Percentiles rank a stretch among this genome's conserved stretches.
Evolutionary conservation across 768 basidiomycete species (phyloP).

Genomic region (Pisolithus sp.): DNA sequence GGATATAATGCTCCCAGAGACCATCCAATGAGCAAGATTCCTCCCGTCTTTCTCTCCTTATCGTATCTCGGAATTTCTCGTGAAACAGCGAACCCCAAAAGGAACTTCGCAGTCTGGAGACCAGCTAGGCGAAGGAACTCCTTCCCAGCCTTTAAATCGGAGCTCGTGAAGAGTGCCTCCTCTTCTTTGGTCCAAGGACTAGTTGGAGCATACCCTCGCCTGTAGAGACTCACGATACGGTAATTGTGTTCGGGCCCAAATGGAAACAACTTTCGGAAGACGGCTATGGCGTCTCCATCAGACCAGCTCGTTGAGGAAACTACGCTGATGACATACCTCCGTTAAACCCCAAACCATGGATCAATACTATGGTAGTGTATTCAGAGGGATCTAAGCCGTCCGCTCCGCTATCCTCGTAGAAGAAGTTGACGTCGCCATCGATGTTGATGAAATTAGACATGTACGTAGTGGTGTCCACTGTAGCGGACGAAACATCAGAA

Average conservation of each 20-base stretch:
- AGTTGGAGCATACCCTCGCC: slow-evolving; percentile 5
- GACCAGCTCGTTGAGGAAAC: neutral
- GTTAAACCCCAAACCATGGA: slow-evolving; percentile 9
- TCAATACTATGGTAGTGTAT: slow-evolving; percentile 6
- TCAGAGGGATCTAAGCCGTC: neutral
- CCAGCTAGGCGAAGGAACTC: slow-evolving; percentile 2
- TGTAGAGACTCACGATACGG: slow-evolving; percentile 5
- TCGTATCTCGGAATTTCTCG: slow-evolving; percentile 1
- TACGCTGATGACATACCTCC: neutral
- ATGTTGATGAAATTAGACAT: neutral
- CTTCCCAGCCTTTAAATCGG: neutral
- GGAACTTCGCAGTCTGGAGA: slow-evolving; percentile 4
- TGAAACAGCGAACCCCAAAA: slow-evolving; percentile 2
- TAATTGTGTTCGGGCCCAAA: neutral
- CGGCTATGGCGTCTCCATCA: neutral
- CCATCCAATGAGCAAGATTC: slow-evolving; percentile 7
- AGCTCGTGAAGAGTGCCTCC: neutral
- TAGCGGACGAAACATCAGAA: neutral
- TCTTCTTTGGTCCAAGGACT: slow-evolving; percentile 1
- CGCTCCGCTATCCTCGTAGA: slow-evolving; percentile 6
- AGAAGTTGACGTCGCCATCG: neutral
- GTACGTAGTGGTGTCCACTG: neutral
- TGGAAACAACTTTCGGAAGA: slow-evolving; percentile 5
- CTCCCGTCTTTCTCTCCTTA: neutral
- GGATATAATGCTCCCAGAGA: slow-evolving; percentile 2